Conservation (phyloP, 202 grass and related monocot species). For the Zoysia matrella region DNA sequence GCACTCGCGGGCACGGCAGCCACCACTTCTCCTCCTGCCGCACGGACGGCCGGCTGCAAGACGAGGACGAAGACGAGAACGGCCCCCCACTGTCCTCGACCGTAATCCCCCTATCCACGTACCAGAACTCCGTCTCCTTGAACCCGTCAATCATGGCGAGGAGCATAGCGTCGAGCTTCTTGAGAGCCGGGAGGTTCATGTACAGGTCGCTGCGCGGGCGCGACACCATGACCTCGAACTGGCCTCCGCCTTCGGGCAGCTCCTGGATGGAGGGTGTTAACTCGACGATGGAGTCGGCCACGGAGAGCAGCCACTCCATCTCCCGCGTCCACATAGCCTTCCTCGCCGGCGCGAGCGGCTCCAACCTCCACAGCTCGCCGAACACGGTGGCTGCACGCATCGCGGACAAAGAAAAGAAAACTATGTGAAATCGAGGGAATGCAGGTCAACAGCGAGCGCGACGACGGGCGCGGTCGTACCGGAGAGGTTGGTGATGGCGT, state of each 20-base stretch:
- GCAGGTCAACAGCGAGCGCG: background rate
- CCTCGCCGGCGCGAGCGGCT: conserved; percentile 78
- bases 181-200: too few species aligned
- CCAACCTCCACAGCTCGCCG: conserved; percentile 58
- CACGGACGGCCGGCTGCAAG: conserved; percentile 68
- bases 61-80: conserved; percentile 46
- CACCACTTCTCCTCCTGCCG: conserved; percentile 99
- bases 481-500: conserved; percentile 97
- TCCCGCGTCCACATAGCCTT: conserved; percentile 97
- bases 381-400: conserved; percentile 41
- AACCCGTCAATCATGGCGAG: too few species aligned
- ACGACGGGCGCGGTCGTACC: conserved; percentile 32
- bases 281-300: conserved; percentile 92
- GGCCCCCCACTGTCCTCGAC: conserved; percentile 67
- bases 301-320: conserved; percentile 95
- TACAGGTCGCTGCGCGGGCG: too few species aligned
- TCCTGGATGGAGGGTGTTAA: conserved; percentile 14
- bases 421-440: conserved; percentile 32
- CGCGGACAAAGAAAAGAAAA: background rate
- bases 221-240: too few species aligned
- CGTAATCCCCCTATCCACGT: too few species aligned
- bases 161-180: too few species aligned
- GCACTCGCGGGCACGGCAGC: conserved; percentile 88
- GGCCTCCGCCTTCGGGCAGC: too few species aligned
- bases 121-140: too few species aligned